Evolutionary conservation across 1,139 yeast genomes (phyloP), one percentile per base, ranked within the genome.

Genomic region (Hansenula sp.): DNA sequence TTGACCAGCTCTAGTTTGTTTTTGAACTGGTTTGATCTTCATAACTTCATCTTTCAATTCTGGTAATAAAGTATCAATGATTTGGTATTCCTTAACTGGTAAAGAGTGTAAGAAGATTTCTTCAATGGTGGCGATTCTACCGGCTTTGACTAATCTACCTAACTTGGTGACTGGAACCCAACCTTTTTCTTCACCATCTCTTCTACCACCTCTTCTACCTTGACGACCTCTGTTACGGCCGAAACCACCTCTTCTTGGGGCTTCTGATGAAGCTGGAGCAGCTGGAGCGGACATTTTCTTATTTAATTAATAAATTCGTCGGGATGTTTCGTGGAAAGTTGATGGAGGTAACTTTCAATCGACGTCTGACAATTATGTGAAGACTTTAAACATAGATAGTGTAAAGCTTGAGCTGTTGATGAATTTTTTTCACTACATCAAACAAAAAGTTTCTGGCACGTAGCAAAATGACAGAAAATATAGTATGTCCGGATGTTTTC

Each of bases 1-100:
- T 83, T 92, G 99, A 89, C 99, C 99, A 66, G 99, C 99, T 79
- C 96, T 84, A 82, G 99, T 92, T 79, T 92, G 99, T 84, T 92
- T 92, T 79, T 92, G 99, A 62, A 92, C 98, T 60, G 99, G 95
- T 82, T 94, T 85, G 78, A 92, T 92, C 88, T 89, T 89, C 98
- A 92, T 92, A 68, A 94, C 97, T 77, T 92, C 96, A 71, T 92
- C 99, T 77, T 85, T 83, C 70, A 92, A 84, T 67, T 78, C 84
- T 69, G 98, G 98, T 68, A 92, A 82, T 74, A 92, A 81, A 69
- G 82, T 83, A 79, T 92, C 99, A 66, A 92, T 85, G 81, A 92
- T 86, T 80, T 92, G 97, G 87, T 73, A 89, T 80, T 92, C 99
- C 90, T 94, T 92, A 73, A 92, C 94, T 70, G 98, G 97, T 68